Base-by-base conservation (phyloP, 768 basidiomycete genomes). In the Russula lepida region DNA sequence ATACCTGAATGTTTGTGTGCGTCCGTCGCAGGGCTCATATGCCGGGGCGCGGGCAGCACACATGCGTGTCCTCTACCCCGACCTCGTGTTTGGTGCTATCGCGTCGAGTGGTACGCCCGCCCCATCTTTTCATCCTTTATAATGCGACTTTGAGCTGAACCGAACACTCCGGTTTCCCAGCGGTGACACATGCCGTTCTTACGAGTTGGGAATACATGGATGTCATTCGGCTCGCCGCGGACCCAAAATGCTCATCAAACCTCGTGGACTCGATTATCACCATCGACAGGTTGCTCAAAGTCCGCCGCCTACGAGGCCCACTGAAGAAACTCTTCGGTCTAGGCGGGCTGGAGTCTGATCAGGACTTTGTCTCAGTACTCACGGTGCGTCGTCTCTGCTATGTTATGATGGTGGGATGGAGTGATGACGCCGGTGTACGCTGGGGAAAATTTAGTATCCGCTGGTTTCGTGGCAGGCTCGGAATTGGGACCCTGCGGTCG, bases 31-130 rank as follows among this genome's bases (percentile, higher is more conserved):
- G 87, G 89, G 89, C 19, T 93, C 90, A 0, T 95, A 95, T 67
- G 94, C 93, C 17, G 95, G 95, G 63, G 93, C 95, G 17, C 86
- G 94, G 19, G 86, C 94, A 1, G 95, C 95, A 0, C 90, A 95
- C 68, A 93, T 97, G 88, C 84, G 83, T 54, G 76, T 92, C 33
- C 79, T 93, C 44, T 95, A 92, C 69, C 93, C 93, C 1, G 84
- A 94, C 47, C 76, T 95, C 30, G 88, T 92, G 21, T 94, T 81
- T 71, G 95, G 92, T 37, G 85, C 91, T 4, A 94, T 97, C 63
- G 90, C 93, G 3, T 91, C 88, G 23, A 91, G 89, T 61, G 93
- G 89, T 84, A 61, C 6, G 80, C 25, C 25, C 39, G 69, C 37
- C 0, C 66, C 49, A 13, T 27, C 51, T 11, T 19, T 17, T 21